Base-by-base conservation (phyloP, 2,329 filamentous ascomycete species). In the Colletotrichum lini region DNA sequence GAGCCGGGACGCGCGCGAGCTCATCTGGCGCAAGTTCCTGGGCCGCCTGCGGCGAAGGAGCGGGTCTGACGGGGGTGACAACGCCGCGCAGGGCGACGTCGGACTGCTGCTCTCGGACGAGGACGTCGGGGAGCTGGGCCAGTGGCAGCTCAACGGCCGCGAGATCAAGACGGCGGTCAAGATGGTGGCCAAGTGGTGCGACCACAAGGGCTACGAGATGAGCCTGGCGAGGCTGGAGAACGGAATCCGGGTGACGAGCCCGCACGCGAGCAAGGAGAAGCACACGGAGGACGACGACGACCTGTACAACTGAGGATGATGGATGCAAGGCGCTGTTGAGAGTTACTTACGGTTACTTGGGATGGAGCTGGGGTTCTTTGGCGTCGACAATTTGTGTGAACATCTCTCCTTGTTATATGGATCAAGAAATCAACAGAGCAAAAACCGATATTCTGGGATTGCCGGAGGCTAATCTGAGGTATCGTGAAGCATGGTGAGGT, bases 141-240 rank as follows among this genome's bases (percentile, higher is more conserved):
- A 79, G 26, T 84, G 80, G 83, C 77, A 79, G 68, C 79, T 85
- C 66, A 87, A 86, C 57, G 85, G 82, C 5, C 77, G 83, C 26
- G 81, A 85, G 79, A 87, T 85, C 73, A 86, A 86, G 76, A 85
- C 81, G 66, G 82, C 81, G 10, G 79, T 86, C 74, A 82, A 85
- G 77, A 84, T 85, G 84, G 82, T 81, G 1, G 50, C 59, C n/a
- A 77, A 78, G 61, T 86, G 84, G 84, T 87, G 84, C 74, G 78
- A 82, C 44, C 78, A 83, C 73, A 85, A 86, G 77, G 78, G 77
- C 9, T 83, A 84, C 58, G 75, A 76, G 18, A 79, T 87, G 77
- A 84, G 81, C 54, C 75, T 86, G 66, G 74, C 78, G 18, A 79
- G 81, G 47, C 59, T 86, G 65, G 85, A 87, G 76, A 83, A 79